Evolutionary conservation across 768 basidiomycete genomes (phyloP).

Genomic region (Boletus bicolor): DNA sequence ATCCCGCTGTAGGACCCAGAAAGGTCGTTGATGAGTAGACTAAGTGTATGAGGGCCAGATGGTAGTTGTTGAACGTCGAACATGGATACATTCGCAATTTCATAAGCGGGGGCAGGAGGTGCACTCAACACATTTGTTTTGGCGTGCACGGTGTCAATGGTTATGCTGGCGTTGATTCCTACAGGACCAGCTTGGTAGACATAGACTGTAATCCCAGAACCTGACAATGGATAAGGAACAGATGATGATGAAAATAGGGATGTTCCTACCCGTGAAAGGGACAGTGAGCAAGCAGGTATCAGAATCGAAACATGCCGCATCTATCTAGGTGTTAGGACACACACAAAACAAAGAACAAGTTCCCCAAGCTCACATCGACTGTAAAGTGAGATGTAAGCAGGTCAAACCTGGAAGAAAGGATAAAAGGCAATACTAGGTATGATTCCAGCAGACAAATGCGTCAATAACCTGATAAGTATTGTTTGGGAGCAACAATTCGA

Average conservation of each 20-base stretch:
- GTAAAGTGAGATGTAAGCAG: background rate
- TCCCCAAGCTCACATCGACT: conserved; percentile 18
- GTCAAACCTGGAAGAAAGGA: background rate
- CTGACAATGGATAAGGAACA: conserved; percentile 4
- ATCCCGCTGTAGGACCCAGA: conserved; percentile 22
- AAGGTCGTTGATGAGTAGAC: conserved; percentile 18
- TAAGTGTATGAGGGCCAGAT: conserved; percentile 13
- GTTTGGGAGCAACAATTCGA: conserved; percentile 20
- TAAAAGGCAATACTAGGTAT: conserved; percentile 20
- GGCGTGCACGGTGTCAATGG: conserved; percentile 9
- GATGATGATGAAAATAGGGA: background rate
- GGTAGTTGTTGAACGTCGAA: conserved; percentile 21
- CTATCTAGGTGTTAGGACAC: conserved; percentile 6
- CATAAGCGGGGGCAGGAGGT: conserved; percentile 17
- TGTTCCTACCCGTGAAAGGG: conserved; percentile 23
- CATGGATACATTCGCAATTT: conserved; percentile 24
- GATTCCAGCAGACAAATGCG: conserved; percentile 23
- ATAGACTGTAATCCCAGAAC: conserved; percentile 23
- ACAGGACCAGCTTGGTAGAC: conserved; percentile 25
- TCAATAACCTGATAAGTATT: conserved; percentile 19
- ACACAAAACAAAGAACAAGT: background rate
- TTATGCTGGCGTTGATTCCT: conserved; percentile 24
- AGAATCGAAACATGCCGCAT: conserved; percentile 19
- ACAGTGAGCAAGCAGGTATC: conserved; percentile 18
- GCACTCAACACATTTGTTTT: conserved; percentile 17